A percentile compares a stretch with the other conserved stretches of the same genome.
phyloP scores from a whole-genome alignment of 176 grass and related monocot genomes.

The Zizania latifolia region DNA sequence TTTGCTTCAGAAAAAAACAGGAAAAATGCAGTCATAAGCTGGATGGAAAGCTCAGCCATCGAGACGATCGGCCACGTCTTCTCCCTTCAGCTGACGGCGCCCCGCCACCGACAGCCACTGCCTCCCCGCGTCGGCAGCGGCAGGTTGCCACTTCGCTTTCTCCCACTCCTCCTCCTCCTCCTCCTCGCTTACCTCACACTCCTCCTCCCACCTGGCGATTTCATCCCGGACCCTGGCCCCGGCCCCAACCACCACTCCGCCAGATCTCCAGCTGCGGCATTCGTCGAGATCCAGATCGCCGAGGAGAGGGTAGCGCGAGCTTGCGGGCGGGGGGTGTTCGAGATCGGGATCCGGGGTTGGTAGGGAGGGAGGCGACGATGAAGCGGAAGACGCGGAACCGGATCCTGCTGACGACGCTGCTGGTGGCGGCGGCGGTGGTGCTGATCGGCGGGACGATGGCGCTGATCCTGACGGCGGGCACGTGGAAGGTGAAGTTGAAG shows the following conservation, averaged over 20 bases:
- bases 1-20: background rate
- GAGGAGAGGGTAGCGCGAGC: too few relatives aligned
- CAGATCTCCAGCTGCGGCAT: constrained; percentile 6
- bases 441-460: constrained; percentile 35
- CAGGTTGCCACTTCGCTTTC: constrained; percentile 49
- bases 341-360: background rate
- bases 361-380: constrained; percentile 16
- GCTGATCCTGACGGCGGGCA: constrained; percentile 46
- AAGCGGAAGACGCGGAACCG: constrained; percentile 40
- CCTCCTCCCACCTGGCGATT: background rate
- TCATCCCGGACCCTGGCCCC: background rate
- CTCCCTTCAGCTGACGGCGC: background rate
- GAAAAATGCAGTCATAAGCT: too few relatives aligned
- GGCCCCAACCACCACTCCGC: constrained; percentile 8
- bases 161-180: background rate
- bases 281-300: constrained; percentile 31
- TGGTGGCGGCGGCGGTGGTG: constrained; percentile 14
- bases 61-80: too few relatives aligned
- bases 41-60: background rate
- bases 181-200: constrained; percentile 31
- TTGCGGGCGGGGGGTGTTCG: too few relatives aligned
- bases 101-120: constrained; percentile 26
- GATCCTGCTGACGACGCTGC: constrained; percentile 22
- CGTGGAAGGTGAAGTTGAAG: constrained; percentile 41
- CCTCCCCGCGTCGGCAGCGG: constrained; percentile 14